A percentile compares a stretch with the other conserved stretches of the same genome.
These are phyloP conservation scores for Aegilops speltoides DNA, from an alignment of 176 grass and related monocot genomes.

Conservation along the genomic window DNA sequence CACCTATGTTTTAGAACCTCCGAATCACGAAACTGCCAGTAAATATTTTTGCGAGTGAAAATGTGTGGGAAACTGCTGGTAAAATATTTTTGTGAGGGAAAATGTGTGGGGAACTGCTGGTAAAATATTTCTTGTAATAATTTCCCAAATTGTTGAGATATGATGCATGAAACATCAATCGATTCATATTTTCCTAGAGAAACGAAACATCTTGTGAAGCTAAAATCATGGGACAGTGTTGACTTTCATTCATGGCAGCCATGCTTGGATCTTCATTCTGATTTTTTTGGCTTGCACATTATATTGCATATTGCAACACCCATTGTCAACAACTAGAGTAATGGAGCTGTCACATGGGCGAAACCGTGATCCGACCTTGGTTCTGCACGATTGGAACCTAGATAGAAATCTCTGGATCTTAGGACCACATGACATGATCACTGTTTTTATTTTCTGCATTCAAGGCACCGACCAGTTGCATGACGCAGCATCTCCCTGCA, in stretches of 20 bases:
- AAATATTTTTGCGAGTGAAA: not conserved
- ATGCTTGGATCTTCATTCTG: not conserved
- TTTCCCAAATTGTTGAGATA: not conserved
- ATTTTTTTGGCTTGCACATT: slow-evolving; percentile 33
- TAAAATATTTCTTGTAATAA: too few species aligned
- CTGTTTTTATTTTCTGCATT: not conserved
- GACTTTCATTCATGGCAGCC: not conserved
- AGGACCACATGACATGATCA: slow-evolving; percentile 25
- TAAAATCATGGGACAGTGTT: not conserved
- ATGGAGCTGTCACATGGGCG: slow-evolving; percentile 13
- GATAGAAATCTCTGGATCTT: slow-evolving; percentile 34
- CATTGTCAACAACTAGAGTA: slow-evolving; percentile 40
- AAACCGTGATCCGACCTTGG: slow-evolving; percentile 6
- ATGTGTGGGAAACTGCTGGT: not conserved
- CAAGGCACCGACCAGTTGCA: slow-evolving; percentile 17
- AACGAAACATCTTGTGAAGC: not conserved
- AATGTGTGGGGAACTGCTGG: too few species aligned
- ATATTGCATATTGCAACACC: not conserved
- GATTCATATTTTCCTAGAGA: not conserved
- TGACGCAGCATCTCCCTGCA: slow-evolving; percentile 4
- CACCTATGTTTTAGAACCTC: not conserved
- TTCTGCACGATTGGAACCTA: slow-evolving; percentile 27
- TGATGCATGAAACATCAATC: not conserved
- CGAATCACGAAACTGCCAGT: not conserved
- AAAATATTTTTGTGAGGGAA: not conserved